Percentiles rank a stretch among this genome's conserved stretches.
phyloP scores from a whole-genome alignment of 73 alveolate species.

The Uronychia setigera region DNA sequence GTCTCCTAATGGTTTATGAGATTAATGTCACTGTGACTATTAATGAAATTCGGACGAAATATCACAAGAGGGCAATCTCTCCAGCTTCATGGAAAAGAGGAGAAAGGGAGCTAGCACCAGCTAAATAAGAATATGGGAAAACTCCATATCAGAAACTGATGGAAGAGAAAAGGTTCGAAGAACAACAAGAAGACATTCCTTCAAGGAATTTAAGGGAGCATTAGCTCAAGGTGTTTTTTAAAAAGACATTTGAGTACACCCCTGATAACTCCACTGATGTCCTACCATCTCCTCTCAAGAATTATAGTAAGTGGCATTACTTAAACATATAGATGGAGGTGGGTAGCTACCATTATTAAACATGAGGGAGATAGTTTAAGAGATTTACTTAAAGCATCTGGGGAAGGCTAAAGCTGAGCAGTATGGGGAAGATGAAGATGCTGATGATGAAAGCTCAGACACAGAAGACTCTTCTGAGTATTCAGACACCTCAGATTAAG shows the following conservation, averaged over 20 bases:
- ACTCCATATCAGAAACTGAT: background rate
- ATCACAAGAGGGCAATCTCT: background rate
- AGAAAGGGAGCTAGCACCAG: background rate
- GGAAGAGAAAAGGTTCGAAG: background rate
- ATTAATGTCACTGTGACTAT: slow-evolving; percentile 25
- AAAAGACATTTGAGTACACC: background rate
- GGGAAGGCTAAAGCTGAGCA: background rate
- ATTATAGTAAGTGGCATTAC: background rate
- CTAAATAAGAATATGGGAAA: too few species aligned
- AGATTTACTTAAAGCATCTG: background rate
- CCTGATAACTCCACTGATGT: background rate
- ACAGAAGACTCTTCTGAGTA: background rate
- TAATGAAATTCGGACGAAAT: background rate
- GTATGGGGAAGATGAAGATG: background rate
- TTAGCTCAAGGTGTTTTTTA: background rate
- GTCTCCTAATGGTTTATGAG: slow-evolving; percentile 22
- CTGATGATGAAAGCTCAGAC: background rate
- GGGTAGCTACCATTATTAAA: background rate
- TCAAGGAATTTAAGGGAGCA: background rate
- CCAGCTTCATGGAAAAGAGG: background rate
- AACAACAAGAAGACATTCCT: background rate
- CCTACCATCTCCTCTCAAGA: too few species aligned
- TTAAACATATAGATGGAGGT: background rate
- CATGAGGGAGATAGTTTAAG: background rate
- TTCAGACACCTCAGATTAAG: background rate